phyloP scores from a whole-genome alignment of 192 early-diverging fungal genomes.

The Entomortierella lignicola region DNA sequence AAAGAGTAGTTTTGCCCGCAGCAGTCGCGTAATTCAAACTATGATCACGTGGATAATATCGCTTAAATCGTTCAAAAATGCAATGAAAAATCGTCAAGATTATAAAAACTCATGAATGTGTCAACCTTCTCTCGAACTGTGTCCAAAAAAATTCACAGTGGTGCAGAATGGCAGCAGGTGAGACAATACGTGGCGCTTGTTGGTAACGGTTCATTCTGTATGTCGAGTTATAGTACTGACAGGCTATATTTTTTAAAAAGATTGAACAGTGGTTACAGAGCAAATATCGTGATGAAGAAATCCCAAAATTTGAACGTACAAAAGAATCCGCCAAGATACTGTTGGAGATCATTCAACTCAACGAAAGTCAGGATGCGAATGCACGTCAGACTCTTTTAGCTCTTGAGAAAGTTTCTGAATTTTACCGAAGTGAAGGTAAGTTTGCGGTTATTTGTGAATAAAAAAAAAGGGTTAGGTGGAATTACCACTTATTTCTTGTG shows the following conservation, averaged over 20 bases:
- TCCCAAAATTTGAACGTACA: conserved; percentile 37
- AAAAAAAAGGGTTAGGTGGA: no score
- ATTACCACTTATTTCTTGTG: not conserved
- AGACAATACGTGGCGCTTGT: not conserved
- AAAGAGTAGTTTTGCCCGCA: no score
- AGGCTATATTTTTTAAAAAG: not conserved
- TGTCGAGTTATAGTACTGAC: not conserved
- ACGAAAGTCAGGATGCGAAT: conserved; percentile 16
- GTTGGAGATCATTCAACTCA: conserved; percentile 15
- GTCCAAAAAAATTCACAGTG: not conserved
- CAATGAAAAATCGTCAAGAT: no score
- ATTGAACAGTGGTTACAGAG: conserved; percentile 38
- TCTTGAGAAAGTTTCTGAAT: not conserved
- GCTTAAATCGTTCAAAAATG: no score
- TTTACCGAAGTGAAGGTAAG: conserved; percentile 27
- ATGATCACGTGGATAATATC: not conserved
- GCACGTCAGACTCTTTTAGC: conserved; percentile 6
- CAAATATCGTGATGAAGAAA: conserved; percentile 8
- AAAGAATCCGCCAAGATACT: conserved; percentile 4
- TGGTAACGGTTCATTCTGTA: not conserved
- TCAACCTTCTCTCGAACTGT: not conserved
- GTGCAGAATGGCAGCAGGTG: not conserved
- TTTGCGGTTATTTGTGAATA: no score
- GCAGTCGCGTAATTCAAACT: not conserved
- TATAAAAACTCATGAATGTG: not conserved